phyloP scores from a whole-genome alignment of 163 green algal genomes.

The Botryococcus braunii region DNA sequence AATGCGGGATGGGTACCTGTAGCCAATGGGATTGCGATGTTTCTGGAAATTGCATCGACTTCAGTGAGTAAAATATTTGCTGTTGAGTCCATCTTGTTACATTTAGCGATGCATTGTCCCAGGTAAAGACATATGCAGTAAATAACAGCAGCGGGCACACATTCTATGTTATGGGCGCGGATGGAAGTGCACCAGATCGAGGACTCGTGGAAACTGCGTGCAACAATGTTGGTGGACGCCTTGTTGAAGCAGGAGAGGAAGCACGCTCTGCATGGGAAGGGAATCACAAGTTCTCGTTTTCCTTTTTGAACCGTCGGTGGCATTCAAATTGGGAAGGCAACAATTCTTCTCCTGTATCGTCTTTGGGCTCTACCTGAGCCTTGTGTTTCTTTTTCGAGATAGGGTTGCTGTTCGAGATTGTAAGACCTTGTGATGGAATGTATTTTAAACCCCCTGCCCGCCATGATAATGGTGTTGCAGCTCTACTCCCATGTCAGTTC shows the following conservation, averaged over 20 bases:
- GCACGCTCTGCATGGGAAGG: conserved; percentile 6
- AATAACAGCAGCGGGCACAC: conserved; percentile 41
- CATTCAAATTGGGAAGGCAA: conserved; percentile 14
- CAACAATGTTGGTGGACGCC: conserved; percentile 28
- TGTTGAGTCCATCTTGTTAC: too few relatives aligned
- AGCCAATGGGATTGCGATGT: too few relatives aligned
- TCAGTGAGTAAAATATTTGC: too few relatives aligned
- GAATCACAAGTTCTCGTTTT: conserved; percentile 36
- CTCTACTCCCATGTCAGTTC: too few relatives aligned
- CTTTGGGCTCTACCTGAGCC: background rate
- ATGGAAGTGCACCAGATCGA: conserved; percentile 12
- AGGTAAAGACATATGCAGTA: conserved; percentile 36
- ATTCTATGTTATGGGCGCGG: conserved; percentile 46
- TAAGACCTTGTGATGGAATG: too few relatives aligned
- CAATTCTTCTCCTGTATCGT: background rate
- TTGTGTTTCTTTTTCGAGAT: too few relatives aligned
- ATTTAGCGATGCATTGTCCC: too few relatives aligned
- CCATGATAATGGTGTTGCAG: too few relatives aligned
- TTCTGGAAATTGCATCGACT: too few relatives aligned
- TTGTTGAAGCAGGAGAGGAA: conserved; percentile 28
- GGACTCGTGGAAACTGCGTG: conserved; percentile 32
- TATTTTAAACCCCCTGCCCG: too few relatives aligned
- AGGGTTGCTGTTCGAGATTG: too few relatives aligned
- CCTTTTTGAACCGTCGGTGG: conserved; percentile 30
- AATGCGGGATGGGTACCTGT: background rate